Conservation (phyloP, 441 rosid species). For the Adansonia grandidieri region DNA sequence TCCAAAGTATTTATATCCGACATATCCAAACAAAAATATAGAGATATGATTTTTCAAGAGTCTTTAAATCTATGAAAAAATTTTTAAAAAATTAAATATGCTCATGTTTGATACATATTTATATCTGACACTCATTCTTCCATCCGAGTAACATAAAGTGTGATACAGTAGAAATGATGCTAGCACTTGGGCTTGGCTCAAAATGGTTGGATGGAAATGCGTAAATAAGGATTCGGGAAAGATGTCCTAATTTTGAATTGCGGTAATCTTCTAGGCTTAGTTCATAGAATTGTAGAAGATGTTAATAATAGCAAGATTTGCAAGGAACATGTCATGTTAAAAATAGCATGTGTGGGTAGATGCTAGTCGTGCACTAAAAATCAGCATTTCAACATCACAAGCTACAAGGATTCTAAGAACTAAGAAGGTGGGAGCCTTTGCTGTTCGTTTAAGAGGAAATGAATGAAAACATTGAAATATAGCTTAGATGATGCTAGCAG, state of each 20-base stretch:
- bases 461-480: neutral
- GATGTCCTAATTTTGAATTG: neutral
- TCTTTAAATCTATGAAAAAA: too few species aligned
- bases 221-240: neutral
- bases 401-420: neutral
- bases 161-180: neutral
- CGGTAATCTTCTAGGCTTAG: neutral
- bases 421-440: neutral
- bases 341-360: neutral
- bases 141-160: neutral
- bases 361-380: neutral
- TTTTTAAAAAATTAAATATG: too few species aligned
- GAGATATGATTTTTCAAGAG: too few species aligned
- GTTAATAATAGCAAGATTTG: neutral
- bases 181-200: neutral
- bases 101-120: too few species aligned
- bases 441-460: neutral
- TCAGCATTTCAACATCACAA: slow-evolving; percentile 4
- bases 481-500: neutral
- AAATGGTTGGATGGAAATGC: neutral
- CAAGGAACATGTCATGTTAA: neutral
- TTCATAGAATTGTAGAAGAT: neutral
- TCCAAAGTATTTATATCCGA: too few species aligned
- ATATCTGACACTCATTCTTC: too few species aligned
- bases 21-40: too few species aligned